Evolutionary conservation across 2,329 filamentous ascomycete genomes (phyloP), one percentile per base, ranked within the genome.

Genomic region (Chaetomium globosum): DNA sequence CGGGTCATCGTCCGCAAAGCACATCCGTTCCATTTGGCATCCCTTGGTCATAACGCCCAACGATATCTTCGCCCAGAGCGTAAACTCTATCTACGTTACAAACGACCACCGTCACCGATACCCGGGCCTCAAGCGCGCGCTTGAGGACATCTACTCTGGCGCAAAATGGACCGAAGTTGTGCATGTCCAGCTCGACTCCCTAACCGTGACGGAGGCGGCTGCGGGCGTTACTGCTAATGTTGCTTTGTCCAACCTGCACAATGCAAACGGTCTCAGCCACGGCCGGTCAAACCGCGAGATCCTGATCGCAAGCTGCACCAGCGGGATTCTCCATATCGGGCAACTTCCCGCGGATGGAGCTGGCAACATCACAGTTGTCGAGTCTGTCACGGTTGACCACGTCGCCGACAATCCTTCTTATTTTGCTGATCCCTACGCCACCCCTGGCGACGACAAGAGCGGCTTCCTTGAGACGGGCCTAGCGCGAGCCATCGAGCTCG

Each of bases 331-430:
- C n/a, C 79, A 82, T 62, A 72, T 85, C 12, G 78, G 76, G 19
- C 61, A 70, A 21, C 59, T 77, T 16, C 70, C 74, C 4, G 21
- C 26, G 2, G 48, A 53, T 9, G 2, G 49, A 51, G 54, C 69
- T 3, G 65, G 67, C 4, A 75, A 76, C 4, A 74, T 85, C 62
- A 73, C 74, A 1, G 62, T 87, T 6, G 68, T 74, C 9, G 80
- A 83, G 3, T 72, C 74, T 0, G 67, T 87, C 19, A 66, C 76
- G 0, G 66, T 85, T 3, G 80, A 83, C 43, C 77, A 77, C 1
- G 70, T 77, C 3, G 74, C 83, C 13, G 86, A 89, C 69, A 89
- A 89, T 66, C 85, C 86, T 0, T 81, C 73, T 69, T 88, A 82
- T 73, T 89, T 85, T 70, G 64, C 72, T 0, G 86, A 89, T 59